These are phyloP conservation scores for Acanthamoeba lenticulata DNA, from an alignment of 208 protist species.

Conservation along the genomic window DNA sequence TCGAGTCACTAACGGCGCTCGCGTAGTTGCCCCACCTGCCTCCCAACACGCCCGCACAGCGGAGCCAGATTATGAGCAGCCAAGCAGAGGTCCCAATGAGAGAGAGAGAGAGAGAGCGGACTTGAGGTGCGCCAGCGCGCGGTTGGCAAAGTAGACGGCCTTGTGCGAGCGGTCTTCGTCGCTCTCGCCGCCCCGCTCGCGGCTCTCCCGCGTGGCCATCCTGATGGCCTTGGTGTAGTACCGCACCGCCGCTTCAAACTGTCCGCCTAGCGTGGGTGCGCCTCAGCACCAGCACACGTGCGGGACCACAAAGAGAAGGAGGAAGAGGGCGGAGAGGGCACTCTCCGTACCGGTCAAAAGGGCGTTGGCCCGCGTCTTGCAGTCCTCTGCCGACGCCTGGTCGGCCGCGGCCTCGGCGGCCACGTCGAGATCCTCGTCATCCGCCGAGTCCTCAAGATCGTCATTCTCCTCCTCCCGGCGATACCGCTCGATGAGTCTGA, in stretches of 20 bases:
- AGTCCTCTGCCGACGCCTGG: neutral
- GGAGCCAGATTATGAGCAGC: too few species aligned
- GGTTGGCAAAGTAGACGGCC: slow-evolving; percentile 16
- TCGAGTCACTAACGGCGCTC: neutral
- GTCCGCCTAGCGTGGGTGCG: neutral
- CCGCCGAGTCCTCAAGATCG: neutral
- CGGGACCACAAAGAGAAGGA: neutral
- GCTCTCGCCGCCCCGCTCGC: neutral
- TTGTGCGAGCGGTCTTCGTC: neutral
- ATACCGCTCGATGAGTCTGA: neutral
- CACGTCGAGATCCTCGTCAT: neutral
- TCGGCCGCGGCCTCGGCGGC: neutral
- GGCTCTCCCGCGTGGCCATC: neutral
- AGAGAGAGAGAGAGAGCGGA: neutral
- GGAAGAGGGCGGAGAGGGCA: neutral
- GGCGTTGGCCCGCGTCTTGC: neutral
- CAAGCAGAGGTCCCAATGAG: too few species aligned
- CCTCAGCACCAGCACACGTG: neutral
- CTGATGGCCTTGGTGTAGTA: slow-evolving; percentile 36
- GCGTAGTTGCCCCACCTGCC: slow-evolving; percentile 5
- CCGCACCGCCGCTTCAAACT: neutral
- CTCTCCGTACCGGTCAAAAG: neutral
- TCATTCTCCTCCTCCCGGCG: neutral
- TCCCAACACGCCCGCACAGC: neutral
- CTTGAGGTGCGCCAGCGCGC: neutral